phyloP scores from a whole-genome alignment of 129 eudicot species.

The Helichrysum umbraculigerum region DNA sequence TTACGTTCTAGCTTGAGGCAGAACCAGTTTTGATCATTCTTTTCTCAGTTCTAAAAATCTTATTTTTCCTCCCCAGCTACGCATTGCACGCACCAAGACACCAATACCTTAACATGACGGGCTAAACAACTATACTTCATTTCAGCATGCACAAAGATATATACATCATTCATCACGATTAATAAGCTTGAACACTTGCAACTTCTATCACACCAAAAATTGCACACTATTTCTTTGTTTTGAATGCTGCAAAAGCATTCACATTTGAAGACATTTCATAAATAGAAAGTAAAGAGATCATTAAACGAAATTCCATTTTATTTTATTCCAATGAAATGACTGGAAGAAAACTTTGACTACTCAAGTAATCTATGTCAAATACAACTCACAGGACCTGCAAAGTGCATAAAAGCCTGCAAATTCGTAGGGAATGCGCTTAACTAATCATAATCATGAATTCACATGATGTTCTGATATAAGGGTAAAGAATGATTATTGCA shows the following conservation, averaged over 20 bases:
- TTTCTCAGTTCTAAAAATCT: too few species aligned
- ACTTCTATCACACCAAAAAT: background rate
- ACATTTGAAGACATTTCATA: background rate
- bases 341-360: background rate
- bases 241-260: background rate
- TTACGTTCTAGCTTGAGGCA: too few species aligned
- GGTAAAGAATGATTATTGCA: slow-evolving; percentile 9
- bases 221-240: background rate
- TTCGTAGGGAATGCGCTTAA: background rate
- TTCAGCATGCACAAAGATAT: background rate
- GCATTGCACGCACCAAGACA: slow-evolving; percentile 1
- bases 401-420: slow-evolving; percentile 14
- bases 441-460: slow-evolving; percentile 14
- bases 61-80: background rate
- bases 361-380: background rate
- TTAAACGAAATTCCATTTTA: background rate
- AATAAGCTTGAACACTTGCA: slow-evolving; percentile 7
- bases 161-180: slow-evolving; percentile 11
- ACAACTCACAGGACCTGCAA: background rate
- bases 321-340: background rate
- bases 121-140: background rate
- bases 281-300: background rate
- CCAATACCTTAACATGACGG: background rate
- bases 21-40: too few species aligned
- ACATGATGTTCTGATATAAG: background rate